These are phyloP conservation scores for Dipodascus geniculatus DNA, from an alignment of 805 yeast species.

Conservation along the genomic window DNA sequence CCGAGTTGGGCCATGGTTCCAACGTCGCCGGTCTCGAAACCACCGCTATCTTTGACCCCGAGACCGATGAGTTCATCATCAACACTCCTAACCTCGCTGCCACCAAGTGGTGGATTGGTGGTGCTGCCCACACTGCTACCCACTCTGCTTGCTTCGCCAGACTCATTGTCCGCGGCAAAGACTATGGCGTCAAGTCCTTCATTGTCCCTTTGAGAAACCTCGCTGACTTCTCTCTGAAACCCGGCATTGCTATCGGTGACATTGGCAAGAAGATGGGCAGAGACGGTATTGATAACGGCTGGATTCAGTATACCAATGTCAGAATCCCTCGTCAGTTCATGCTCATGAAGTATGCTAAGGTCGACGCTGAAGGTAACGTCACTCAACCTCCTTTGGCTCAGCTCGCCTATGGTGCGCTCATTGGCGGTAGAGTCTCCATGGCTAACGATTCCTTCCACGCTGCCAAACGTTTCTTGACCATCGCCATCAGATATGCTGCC, in stretches of 20 bases:
- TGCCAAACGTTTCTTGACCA: constrained; percentile 67
- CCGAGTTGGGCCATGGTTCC: constrained; percentile 87
- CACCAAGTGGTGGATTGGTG: constrained; percentile 98
- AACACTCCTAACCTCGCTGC: constrained; percentile 88
- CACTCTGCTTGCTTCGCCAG: constrained; percentile 83
- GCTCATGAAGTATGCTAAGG: constrained; percentile 70
- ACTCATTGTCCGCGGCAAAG: constrained; percentile 67
- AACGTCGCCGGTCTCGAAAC: constrained; percentile 91
- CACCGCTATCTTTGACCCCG: constrained; percentile 67
- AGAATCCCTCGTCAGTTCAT: constrained; percentile 73
- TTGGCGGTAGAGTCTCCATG: constrained; percentile 87
- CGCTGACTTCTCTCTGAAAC: constrained; percentile 49
- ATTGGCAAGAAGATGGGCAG: constrained; percentile 95
- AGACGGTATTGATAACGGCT: constrained; percentile 92
- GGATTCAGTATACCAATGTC: constrained; percentile 85
- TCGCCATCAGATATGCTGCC: constrained; percentile 80
- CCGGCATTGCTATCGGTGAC: constrained; percentile 82
- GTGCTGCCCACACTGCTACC: constrained; percentile 90
- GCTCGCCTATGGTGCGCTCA: constrained; percentile 74
- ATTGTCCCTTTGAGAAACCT: constrained; percentile 81
- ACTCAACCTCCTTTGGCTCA: constrained; percentile 77
- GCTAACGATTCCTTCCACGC: constrained; percentile 74
- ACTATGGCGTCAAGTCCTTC: constrained; percentile 86
- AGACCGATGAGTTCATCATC: constrained; percentile 55
- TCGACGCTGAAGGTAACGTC: constrained; percentile 59